Conservation (phyloP, 2,329 filamentous ascomycete species). For the Clonostachys chloroleuca region DNA sequence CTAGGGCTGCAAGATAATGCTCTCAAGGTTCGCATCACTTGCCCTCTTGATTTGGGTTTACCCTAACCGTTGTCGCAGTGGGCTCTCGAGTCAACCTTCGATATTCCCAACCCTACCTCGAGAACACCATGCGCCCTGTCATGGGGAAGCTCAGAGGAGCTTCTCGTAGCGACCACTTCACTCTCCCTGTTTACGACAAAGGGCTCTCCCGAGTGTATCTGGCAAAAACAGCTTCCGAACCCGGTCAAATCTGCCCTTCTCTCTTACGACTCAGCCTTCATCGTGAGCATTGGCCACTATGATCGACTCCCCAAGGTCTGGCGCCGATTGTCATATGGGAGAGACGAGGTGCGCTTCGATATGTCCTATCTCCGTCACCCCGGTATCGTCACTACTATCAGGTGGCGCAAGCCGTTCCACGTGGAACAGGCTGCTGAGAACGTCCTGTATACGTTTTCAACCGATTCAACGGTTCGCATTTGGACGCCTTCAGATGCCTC, state of each 20-base stretch:
- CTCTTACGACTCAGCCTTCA: conserved; percentile 82
- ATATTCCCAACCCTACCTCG: conserved; percentile 22
- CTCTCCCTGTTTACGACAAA: conserved; percentile 64
- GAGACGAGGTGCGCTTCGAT: conserved; percentile 82
- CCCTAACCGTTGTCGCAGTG: conserved; percentile 36
- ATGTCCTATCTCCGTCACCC: conserved; percentile 88
- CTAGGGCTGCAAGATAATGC: conserved; percentile 65
- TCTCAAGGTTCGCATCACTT: conserved; percentile 57
- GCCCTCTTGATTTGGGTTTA: neutral
- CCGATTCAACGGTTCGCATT: conserved; percentile 74
- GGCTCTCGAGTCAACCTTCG: conserved; percentile 59
- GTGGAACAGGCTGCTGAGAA: conserved; percentile 77
- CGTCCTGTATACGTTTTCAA: conserved; percentile 84
- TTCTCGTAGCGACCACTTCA: conserved; percentile 69
- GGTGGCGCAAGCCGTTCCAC: conserved; percentile 80
- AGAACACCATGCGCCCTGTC: conserved; percentile 54
- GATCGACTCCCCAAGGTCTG: conserved; percentile 90
- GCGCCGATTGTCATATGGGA: conserved; percentile 80
- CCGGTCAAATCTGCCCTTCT: conserved; percentile 70
- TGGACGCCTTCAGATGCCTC: conserved; percentile 78
- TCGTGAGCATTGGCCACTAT: conserved; percentile 74
- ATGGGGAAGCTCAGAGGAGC: conserved; percentile 83
- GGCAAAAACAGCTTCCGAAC: conserved; percentile 72
- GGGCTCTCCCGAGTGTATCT: conserved; percentile 52
- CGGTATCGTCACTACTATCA: conserved; percentile 70